A percentile compares a stretch with the other conserved stretches of the same genome.
phyloP scores from a whole-genome alignment of 2,329 filamentous ascomycete species.

The Elsinoe arachidis region DNA sequence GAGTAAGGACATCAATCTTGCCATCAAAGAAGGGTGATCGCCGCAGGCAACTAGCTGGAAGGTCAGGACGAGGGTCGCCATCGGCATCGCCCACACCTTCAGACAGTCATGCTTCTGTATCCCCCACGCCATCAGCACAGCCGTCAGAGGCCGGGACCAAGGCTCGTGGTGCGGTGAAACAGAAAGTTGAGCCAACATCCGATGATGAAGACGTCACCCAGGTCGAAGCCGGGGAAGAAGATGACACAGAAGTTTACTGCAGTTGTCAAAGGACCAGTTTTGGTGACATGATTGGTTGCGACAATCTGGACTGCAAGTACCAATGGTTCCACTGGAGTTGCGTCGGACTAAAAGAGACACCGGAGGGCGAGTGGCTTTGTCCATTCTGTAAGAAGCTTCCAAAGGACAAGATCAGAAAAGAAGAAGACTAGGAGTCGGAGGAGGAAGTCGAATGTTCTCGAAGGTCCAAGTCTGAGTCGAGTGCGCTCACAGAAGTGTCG shows the following conservation, averaged over 20 bases:
- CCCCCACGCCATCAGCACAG: conserved; percentile 27
- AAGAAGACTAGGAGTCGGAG: conserved; percentile 17
- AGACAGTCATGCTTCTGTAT: conserved; percentile 21
- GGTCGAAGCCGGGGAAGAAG: conserved; percentile 53
- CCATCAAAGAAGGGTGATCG: conserved; percentile 24
- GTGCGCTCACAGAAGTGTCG: not conserved
- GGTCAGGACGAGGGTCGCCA: conserved; percentile 23
- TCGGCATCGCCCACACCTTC: conserved; percentile 24
- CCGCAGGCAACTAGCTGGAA: conserved; percentile 25
- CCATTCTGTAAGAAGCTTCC: conserved; percentile 30
- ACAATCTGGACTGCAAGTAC: conserved; percentile 70
- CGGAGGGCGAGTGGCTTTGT: conserved; percentile 44
- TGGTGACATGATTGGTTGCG: conserved; percentile 82
- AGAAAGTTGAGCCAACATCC: conserved; percentile 13
- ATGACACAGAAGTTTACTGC: conserved; percentile 71
- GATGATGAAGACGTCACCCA: conserved; percentile 23
- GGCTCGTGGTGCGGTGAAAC: conserved; percentile 4
- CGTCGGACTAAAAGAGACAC: conserved; percentile 42
- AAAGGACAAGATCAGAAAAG: conserved; percentile 33
- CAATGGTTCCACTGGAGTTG: conserved; percentile 83
- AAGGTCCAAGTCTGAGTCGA: not conserved
- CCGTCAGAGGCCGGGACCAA: conserved; percentile 22
- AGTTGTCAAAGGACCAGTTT: conserved; percentile 75
- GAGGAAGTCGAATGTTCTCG: not conserved
- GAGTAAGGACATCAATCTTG: conserved; percentile 13